phyloP scores from a whole-genome alignment of 139 green algal genomes.

The Medakamo hakoo region DNA sequence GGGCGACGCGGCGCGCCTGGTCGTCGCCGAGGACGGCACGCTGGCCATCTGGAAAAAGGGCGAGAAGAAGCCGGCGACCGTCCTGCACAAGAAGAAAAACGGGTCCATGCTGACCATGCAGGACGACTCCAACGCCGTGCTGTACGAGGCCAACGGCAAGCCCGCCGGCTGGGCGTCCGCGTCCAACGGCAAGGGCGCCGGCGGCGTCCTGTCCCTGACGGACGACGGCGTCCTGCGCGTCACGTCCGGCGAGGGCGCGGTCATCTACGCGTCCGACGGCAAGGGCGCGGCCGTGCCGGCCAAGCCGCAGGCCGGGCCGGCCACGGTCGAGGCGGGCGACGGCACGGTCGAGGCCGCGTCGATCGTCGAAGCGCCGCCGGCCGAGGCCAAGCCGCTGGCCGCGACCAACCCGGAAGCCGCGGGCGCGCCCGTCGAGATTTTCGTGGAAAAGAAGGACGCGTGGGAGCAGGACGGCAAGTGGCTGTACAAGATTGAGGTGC shows the following conservation, averaged over 20 bases:
- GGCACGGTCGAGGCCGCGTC: background rate
- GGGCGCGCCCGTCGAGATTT: background rate
- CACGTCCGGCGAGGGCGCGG: background rate
- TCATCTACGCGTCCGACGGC: background rate
- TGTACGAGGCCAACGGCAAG: background rate
- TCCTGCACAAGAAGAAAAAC: background rate
- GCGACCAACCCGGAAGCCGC: background rate
- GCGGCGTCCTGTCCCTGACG: background rate
- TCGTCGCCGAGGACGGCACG: background rate
- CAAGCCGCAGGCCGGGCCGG: too few relatives aligned
- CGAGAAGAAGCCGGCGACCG: background rate
- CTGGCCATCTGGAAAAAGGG: background rate
- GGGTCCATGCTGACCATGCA: background rate
- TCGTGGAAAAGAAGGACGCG: background rate
- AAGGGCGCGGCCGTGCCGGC: background rate
- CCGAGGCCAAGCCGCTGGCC: background rate
- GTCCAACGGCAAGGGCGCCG: background rate
- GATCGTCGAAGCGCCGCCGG: background rate
- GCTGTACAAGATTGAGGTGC: background rate
- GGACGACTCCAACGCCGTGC: background rate
- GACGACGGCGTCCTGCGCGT: background rate
- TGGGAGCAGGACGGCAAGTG: background rate
- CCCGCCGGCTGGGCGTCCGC: background rate
- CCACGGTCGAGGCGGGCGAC: too few relatives aligned
- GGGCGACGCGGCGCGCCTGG: background rate